Evolutionary conservation across 73 alveolate genomes (phyloP).

Genomic region (Paraurostyla sp.): DNA sequence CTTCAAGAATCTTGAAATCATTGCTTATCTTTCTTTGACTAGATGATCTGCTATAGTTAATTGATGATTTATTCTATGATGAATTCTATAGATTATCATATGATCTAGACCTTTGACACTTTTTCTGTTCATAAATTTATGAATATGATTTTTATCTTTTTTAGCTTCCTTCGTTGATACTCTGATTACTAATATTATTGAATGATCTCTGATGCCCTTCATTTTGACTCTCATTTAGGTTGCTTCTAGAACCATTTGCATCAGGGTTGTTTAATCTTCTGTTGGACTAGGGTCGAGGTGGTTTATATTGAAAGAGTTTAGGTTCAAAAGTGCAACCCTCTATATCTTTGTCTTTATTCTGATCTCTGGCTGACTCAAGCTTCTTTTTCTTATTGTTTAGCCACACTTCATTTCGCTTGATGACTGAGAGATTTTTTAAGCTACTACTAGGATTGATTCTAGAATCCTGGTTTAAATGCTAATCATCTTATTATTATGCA

Average conservation of each 20-base stretch:
- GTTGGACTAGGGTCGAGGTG: background rate
- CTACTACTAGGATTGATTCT: background rate
- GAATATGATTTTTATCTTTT: background rate
- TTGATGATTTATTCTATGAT: background rate
- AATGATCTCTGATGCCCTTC: background rate
- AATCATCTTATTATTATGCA: background rate
- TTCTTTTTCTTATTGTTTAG: slow-evolving; percentile 6
- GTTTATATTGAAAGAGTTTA: background rate
- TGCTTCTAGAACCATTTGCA: too few species aligned
- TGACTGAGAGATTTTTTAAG: slow-evolving; percentile 9
- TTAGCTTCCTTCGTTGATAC: background rate
- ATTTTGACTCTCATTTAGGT: slow-evolving; percentile 9
- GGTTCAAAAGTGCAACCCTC: slow-evolving; percentile 47
- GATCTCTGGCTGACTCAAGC: slow-evolving; percentile 34
- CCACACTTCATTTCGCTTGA: slow-evolving; percentile 27
- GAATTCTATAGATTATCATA: background rate
- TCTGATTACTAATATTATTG: background rate
- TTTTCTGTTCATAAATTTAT: background rate
- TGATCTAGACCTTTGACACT: background rate
- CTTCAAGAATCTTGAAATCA: background rate
- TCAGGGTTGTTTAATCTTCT: too few species aligned
- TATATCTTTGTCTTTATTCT: slow-evolving; percentile 13
- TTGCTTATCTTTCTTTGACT: background rate
- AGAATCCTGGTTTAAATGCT: background rate
- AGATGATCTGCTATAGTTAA: background rate